Evolutionary conservation across 2,329 filamentous ascomycete genomes (phyloP), one percentile per base, ranked within the genome.

Genomic region (Trichoderma pleuroti): DNA sequence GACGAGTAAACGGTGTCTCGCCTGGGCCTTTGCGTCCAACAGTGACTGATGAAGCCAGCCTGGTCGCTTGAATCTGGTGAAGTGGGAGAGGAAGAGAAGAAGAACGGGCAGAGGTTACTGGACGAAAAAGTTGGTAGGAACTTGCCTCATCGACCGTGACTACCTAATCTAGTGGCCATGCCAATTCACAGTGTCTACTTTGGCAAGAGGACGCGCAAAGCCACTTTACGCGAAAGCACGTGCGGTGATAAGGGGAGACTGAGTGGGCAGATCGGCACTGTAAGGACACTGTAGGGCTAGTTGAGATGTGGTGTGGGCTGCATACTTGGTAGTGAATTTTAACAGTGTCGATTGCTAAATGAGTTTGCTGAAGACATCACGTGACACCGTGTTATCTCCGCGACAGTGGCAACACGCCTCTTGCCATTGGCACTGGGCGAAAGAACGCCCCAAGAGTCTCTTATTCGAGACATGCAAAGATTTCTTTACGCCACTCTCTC

Each of bases 341-440:
- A 11, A 74, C 74, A 74, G 76, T 77, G 75, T 68, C 26, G 63
- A 72, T 70, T 60, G 68, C 3, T 4, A 28, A 57, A 54, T 39
- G 5, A 16, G 24, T 54, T 70, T n/a, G 12, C 8, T 8, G 26
- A 36, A 5, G 8, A 0, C 18, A 21, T 78, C 79, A 80, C 78
- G 63, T 80, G 78, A 78, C 77, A 79, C 76, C 76, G 79, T 81
- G 79, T 78, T 74, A 77, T 75, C 73, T 70, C 70, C 76, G 74
- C 71, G 74, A 72, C 56, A 61, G 70, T 42, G 61, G 24, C 61
- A 54, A 71, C 73, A 62, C 56, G 54, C 39, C 28, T 65, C 68
- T 42, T 28, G 32, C 70, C 71, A 72, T 70, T 71, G 71, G 74
- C 76, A 76, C 75, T 76, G 72, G 71, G 70, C 49, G 14, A 52